These are phyloP conservation scores for Cystoderma amianthinum DNA, from an alignment of 768 basidiomycete species.

Conservation along the genomic window DNA sequence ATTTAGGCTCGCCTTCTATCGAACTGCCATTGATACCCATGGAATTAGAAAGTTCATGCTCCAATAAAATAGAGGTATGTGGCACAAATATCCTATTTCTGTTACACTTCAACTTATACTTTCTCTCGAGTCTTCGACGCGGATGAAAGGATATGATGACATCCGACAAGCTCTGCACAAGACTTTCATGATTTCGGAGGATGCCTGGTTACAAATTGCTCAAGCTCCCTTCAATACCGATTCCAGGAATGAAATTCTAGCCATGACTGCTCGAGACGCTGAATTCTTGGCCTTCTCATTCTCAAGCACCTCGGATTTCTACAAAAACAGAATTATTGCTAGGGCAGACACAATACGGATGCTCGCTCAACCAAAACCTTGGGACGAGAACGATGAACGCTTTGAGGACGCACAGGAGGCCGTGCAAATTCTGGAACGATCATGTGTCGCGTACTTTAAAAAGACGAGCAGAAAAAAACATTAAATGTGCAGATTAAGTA, in stretches of 20 bases:
- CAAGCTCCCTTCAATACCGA: not conserved
- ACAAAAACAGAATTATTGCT: not conserved
- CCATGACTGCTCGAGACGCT: not conserved
- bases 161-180: slow-evolving; percentile 3
- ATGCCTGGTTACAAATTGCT: not conserved
- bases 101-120: not conserved
- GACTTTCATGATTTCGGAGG: not conserved
- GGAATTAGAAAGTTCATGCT: slow-evolving; percentile 30
- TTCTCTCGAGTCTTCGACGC: not conserved
- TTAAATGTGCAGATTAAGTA: no score
- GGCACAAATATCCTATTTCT: not conserved
- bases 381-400: not conserved
- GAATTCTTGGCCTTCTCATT: not conserved
- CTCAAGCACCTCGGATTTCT: not conserved
- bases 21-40: slow-evolving; percentile 20
- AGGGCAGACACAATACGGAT: not conserved
- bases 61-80: slow-evolving; percentile 34
- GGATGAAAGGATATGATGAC: not conserved
- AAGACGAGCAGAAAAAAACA: no score
- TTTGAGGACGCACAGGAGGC: not conserved
- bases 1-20: slow-evolving; percentile 4
- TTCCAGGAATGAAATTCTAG: not conserved
- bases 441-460: no score
- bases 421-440: not conserved
- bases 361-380: not conserved